Conservation (phyloP, 2,329 filamentous ascomycete genomes). For the Gaeumannomyces sp. region DNA sequence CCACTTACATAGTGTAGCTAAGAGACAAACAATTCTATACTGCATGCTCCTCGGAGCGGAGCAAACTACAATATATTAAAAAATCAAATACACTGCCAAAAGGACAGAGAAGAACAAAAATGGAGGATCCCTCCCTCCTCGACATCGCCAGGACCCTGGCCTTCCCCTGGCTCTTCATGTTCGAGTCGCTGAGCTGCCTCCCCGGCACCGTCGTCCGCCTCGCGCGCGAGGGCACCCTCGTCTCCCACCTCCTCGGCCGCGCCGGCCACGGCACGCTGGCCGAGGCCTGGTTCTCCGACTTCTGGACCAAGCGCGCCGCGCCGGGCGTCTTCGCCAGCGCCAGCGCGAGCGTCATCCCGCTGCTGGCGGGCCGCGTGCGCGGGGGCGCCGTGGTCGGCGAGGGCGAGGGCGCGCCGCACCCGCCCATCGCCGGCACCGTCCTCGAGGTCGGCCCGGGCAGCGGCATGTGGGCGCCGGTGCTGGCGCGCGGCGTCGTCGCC, state of each 20-base stretch:
- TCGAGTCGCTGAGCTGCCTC: slow-evolving; percentile 40
- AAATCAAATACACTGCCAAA: background rate
- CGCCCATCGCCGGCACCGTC: slow-evolving; percentile 43
- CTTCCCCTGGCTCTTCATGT: slow-evolving; percentile 48
- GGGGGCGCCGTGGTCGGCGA: slow-evolving; percentile 30
- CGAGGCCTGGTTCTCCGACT: slow-evolving; percentile 52
- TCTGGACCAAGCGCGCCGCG: slow-evolving; percentile 49
- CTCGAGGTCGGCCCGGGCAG: slow-evolving; percentile 58
- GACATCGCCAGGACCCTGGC: slow-evolving; percentile 25
- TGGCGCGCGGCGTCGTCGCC: slow-evolving; percentile 20
- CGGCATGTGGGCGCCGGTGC: slow-evolving; percentile 55
- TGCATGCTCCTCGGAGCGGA: background rate
- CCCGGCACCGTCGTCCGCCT: slow-evolving; percentile 43
- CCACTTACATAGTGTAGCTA: background rate
- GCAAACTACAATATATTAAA: background rate
- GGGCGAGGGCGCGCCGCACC: slow-evolving; percentile 16
- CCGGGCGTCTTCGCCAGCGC: slow-evolving; percentile 40
- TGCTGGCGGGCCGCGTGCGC: slow-evolving; percentile 44
- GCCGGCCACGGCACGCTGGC: slow-evolving; percentile 32
- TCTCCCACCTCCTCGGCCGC: slow-evolving; percentile 14
- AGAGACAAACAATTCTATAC: background rate
- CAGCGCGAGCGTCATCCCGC: slow-evolving; percentile 40
- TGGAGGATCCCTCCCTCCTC: background rate
- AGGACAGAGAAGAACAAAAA: background rate
- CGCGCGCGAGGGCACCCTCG: slow-evolving; percentile 26